A percentile compares a stretch with the other conserved stretches of the same genome.
phyloP scores from a whole-genome alignment of 768 basidiomycete species.

The Trametes sanguinea region DNA sequence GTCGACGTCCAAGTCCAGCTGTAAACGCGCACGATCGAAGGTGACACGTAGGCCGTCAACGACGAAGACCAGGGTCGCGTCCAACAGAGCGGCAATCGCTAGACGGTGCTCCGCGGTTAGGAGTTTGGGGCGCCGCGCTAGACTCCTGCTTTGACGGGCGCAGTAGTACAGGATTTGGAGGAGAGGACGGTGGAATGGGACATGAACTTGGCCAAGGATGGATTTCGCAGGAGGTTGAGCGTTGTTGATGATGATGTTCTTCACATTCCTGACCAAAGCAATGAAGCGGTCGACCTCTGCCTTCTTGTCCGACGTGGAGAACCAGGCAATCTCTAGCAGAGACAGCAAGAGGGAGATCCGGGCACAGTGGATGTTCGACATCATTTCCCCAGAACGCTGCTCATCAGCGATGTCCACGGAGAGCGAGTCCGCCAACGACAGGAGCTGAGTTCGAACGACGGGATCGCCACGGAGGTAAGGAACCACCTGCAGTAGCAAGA shows the following conservation, averaged over 20 bases:
- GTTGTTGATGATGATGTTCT: constrained; percentile 68
- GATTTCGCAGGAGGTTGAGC: constrained; percentile 74
- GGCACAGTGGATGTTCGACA: constrained; percentile 77
- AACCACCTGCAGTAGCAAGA: constrained; percentile 61
- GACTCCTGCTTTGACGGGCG: constrained; percentile 57
- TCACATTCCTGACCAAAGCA: constrained; percentile 60
- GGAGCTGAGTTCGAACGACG: constrained; percentile 53
- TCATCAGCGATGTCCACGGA: constrained; percentile 71
- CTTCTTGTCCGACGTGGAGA: constrained; percentile 56
- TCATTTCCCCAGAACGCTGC: constrained; percentile 77
- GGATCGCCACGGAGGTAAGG: constrained; percentile 65
- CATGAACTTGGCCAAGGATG: constrained; percentile 61
- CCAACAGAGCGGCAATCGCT: constrained; percentile 58
- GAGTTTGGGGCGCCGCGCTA: constrained; percentile 49
- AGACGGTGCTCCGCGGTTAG: constrained; percentile 65
- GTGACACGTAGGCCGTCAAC: constrained; percentile 66
- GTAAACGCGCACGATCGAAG: constrained; percentile 62
- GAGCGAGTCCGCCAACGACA: constrained; percentile 61
- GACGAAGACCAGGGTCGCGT: constrained; percentile 62
- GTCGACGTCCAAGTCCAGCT: constrained; percentile 66
- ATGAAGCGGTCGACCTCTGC: constrained; percentile 61
- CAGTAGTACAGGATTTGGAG: constrained; percentile 83
- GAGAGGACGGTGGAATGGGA: constrained; percentile 77
- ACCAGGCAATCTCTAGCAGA: constrained; percentile 81
- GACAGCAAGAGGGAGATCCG: constrained; percentile 74